These are phyloP conservation scores for Coriaria nepalensis DNA, from an alignment of 306 rosid genomes.

Conservation along the genomic window DNA sequence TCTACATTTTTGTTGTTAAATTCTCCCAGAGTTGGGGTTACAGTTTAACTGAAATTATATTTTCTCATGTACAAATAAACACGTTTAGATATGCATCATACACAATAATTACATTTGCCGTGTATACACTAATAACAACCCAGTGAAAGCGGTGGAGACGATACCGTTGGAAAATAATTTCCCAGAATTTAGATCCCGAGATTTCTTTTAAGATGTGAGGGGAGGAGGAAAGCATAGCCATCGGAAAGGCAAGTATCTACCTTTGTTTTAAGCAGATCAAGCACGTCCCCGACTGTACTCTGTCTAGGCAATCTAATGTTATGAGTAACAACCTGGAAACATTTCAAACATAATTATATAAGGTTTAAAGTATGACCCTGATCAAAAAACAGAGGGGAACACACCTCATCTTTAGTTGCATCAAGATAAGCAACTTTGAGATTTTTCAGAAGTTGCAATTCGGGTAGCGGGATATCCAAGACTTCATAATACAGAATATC, in stretches of 20 bases:
- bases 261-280: slow-evolving; percentile 54
- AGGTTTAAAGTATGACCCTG: slow-evolving; percentile 1
- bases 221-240: too few relatives aligned
- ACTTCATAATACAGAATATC: slow-evolving; percentile 71
- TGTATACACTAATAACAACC: too few relatives aligned
- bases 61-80: too few relatives aligned
- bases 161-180: too few relatives aligned
- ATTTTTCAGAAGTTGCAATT: slow-evolving; percentile 59
- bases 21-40: too few relatives aligned
- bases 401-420: slow-evolving; percentile 71
- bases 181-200: too few relatives aligned
- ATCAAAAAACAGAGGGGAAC: slow-evolving; percentile 7
- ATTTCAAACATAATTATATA: slow-evolving; percentile 11
- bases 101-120: too few relatives aligned
- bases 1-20: too few relatives aligned
- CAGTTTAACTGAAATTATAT: too few relatives aligned
- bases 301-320: slow-evolving; percentile 66
- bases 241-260: slow-evolving; percentile 21
- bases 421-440: slow-evolving; percentile 75
- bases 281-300: slow-evolving; percentile 64
- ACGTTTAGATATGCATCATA: too few relatives aligned
- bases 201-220: too few relatives aligned
- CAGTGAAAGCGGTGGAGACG: too few relatives aligned
- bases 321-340: slow-evolving; percentile 53
- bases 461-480: slow-evolving; percentile 78